phyloP scores from a whole-genome alignment of 371 early-diverging fungal genomes.

The Mucor indicus region DNA sequence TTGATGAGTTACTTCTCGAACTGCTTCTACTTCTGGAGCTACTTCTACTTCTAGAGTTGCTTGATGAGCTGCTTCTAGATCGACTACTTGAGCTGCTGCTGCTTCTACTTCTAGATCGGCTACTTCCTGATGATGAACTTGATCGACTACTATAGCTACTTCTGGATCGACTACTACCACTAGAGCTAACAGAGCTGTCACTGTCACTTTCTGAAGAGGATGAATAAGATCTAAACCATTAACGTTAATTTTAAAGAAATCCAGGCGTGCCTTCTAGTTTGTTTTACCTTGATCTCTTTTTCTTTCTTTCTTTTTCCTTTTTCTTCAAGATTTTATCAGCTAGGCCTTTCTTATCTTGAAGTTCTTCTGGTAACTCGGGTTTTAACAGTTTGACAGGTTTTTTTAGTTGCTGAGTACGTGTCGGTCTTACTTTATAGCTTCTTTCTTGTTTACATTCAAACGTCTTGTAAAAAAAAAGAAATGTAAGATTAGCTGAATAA shows the following conservation, averaged over 20 bases:
- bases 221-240: conserved; percentile 3
- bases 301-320: conserved; percentile 36
- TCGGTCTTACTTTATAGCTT: conserved; percentile 54
- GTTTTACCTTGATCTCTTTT: conserved; percentile 16
- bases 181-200: conserved; percentile 5
- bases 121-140: not conserved
- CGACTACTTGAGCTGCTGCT: not conserved
- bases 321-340: conserved; percentile 55
- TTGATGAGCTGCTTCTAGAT: not conserved
- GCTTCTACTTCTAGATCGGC: not conserved
- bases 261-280: too few relatives aligned
- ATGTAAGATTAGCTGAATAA: not conserved
- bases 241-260: not conserved
- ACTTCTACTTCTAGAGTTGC: not conserved
- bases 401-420: conserved; percentile 61
- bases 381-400: conserved; percentile 53
- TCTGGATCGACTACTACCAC: conserved; percentile 7
- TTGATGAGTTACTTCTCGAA: not conserved
- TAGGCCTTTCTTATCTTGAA: conserved; percentile 48
- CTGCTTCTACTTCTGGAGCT: not conserved
- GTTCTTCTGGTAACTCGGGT: conserved; percentile 53
- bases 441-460: conserved; percentile 56
- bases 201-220: conserved; percentile 9
- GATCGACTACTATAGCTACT: conserved; percentile 3
- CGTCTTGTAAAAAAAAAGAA: conserved; percentile 27